Base-by-base conservation (phyloP, 164 flowering plant genomes). In the Taxillus chinensis region DNA sequence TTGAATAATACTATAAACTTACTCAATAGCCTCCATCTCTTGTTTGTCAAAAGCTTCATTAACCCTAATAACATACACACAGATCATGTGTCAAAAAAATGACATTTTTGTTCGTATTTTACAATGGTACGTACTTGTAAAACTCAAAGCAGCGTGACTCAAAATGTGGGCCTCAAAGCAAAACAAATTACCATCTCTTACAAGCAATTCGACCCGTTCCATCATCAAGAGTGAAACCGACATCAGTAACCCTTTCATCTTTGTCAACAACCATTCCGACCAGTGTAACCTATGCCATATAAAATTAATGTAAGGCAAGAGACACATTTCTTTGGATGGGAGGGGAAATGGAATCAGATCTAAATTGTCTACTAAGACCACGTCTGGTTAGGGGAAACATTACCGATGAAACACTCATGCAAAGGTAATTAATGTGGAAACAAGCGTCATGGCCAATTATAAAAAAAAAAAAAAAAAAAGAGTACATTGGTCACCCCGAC, bases 191-290 rank as follows among this genome's bases (percentile, higher is more conserved):
- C 92, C 92, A 86, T 84, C 87, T 77, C 59, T 66, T 71, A 60
- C 89, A 82, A 8, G 59, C 72, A 39, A 84, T 68, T 59, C 74
- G 67, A 8, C 89, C 92, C 2, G 92, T 86, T 57, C 92, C 92
- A 71, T 86, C 92, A 59, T 86, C 92, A 0, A 86, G 61, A 27
- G 61, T 51, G 68, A 86, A 86, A 46, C 69, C 50, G 46, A 83
- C 81, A 70, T 86, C 88, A 37, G 88, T 82, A 45, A 67, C 71
- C 63, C 79, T 81, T 65, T 69, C 84, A 41, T 63, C 64, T 65
- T 75, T 86, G 12, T 76, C 71, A 57, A 12, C 70, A 16, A 86
- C 57, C 77, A 82, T 73, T n/a, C 92, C 92, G 58, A 86, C 82
- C 75, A 86, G 40, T 3, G 82, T 77, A 17, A 86, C 86, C 91